Evolutionary conservation across 1,284 basidiomycete genomes (phyloP).

Genomic region (Neonothopanus nambi): DNA sequence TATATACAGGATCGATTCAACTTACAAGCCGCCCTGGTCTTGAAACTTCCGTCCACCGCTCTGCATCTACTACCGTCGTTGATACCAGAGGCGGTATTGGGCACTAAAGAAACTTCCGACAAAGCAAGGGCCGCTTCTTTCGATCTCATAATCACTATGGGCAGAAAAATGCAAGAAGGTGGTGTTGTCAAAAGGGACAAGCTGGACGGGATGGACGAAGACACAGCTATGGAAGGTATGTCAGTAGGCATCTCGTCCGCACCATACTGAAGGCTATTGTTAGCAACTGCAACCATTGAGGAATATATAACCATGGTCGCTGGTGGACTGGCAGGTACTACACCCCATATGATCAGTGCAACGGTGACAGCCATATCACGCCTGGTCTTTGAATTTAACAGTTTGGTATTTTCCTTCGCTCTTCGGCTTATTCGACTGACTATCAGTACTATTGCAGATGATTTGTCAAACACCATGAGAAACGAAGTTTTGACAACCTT

Average conservation of each 20-base stretch:
- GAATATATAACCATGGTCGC: slow-evolving; percentile 98
- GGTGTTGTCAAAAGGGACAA: slow-evolving; percentile 81
- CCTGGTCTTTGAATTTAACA: slow-evolving; percentile 95
- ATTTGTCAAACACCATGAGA: slow-evolving; percentile 76
- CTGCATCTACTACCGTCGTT: slow-evolving; percentile 87
- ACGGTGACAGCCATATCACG: slow-evolving; percentile 94
- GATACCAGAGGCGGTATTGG: slow-evolving; percentile 95
- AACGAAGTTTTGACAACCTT: slow-evolving; percentile 87
- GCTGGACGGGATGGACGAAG: slow-evolving; percentile 82
- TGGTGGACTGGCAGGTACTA: slow-evolving; percentile 90
- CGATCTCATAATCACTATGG: slow-evolving; percentile 91
- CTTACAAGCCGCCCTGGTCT: slow-evolving; percentile 76
- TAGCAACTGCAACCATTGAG: slow-evolving; percentile 79
- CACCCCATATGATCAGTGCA: slow-evolving; percentile 98
- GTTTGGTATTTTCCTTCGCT: slow-evolving; percentile 39
- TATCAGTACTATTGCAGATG: slow-evolving; percentile 45
- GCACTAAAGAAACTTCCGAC: slow-evolving; percentile 97
- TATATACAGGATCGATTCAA: slow-evolving; percentile 75
- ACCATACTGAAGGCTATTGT: slow-evolving; percentile 11
- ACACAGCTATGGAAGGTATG: slow-evolving; percentile 57
- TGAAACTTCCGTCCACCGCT: slow-evolving; percentile 67
- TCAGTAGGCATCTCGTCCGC: slow-evolving; percentile 10
- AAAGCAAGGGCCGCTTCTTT: slow-evolving; percentile 90
- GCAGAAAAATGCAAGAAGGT: slow-evolving; percentile 86
- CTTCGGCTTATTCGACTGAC: not conserved